Conservation (phyloP, 2,329 filamentous ascomycete genomes). For the Anthostomella pinea region DNA sequence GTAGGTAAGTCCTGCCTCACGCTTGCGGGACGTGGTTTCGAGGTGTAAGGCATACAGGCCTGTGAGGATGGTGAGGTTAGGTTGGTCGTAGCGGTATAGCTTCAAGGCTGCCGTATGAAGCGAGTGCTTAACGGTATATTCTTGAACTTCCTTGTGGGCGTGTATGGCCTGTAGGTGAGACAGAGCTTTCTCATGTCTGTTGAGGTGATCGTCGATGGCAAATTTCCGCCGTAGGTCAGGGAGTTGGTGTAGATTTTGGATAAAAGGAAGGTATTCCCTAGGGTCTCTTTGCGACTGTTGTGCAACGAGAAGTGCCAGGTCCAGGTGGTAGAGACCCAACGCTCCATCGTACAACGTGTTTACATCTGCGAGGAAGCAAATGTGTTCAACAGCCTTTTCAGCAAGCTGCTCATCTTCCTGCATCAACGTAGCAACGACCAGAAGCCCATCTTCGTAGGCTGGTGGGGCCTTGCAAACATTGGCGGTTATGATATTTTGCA, state of each 20-base stretch:
- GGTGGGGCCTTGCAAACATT: conserved; percentile 92
- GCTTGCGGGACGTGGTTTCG: conserved; percentile 69
- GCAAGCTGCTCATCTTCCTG: conserved; percentile 67
- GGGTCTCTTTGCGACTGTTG: conserved; percentile 97
- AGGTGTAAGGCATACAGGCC: conserved; percentile 77
- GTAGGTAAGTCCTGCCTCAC: conserved; percentile 86
- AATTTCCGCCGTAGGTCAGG: conserved; percentile 70
- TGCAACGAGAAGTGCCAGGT: conserved; percentile 84
- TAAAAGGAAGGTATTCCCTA: conserved; percentile 90
- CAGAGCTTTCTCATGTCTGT: conserved; percentile 73
- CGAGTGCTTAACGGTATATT: conserved; percentile 74
- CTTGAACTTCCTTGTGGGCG: conserved; percentile 72
- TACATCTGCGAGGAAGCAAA: conserved; percentile 94
- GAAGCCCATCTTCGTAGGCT: conserved; percentile 80
- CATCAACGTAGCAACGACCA: conserved; percentile 73
- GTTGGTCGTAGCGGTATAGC: conserved; percentile 78
- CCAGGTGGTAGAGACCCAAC: conserved; percentile 85
- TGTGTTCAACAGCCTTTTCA: conserved; percentile 90
- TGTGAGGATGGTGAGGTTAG: conserved; percentile 66
- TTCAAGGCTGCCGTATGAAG: conserved; percentile 76
- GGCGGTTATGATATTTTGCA: conserved; percentile 92
- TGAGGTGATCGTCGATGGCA: conserved; percentile 84
- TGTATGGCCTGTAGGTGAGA: conserved; percentile 70
- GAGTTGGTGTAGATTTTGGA: conserved; percentile 80
- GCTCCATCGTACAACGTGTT: conserved; percentile 89